Evolutionary conservation across 2,329 filamentous ascomycete genomes (phyloP), one percentile per base, ranked within the genome.

Genomic region (Polytolypa hystricis): DNA sequence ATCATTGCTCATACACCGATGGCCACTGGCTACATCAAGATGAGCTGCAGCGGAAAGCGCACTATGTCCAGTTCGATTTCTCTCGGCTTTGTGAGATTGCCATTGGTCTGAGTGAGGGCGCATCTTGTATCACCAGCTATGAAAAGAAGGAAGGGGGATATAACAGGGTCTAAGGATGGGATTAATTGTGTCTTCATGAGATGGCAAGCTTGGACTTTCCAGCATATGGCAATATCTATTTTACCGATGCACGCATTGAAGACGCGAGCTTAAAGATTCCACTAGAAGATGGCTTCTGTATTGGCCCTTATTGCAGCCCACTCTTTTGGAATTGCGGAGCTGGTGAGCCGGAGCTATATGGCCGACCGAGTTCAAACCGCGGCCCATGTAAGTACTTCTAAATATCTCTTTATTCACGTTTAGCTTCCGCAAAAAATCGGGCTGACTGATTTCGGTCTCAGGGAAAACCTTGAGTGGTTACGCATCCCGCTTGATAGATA

Each of bases 141-240:
- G 40, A 42, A 27, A 38, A 42, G 31, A 44, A 42, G 18, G 42
- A 42, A 17, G 43, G 44, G 3, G 41, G 39, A 17, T 42, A 33
- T 30, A 55, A 56, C 33, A 52, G 50, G 38, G 43, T 53, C 1
- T 55, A 37, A 45, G 47, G 44, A 45, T 6, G 43, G 48, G 33
- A 44, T 42, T 15, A 30, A 30, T 12, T 18, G n/a, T n/a, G n/a
- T n/a, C n/a, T 8, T 56, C 62, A 43, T 62, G 46, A 61, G 26
- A 42, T 60, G 33, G 49, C 49, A 16, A 37, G 49, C 17, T 25
- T 57, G 40, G 38, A 57, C 20, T 62, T 64, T 37, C 57, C 57
- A 16, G 58, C 54, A 0, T 63, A 59, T 45, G 57, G 60, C 0
- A 63, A 56, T 42, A 42, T 62, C 19, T 58, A 57, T 36, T 56